A percentile compares a stretch with the other conserved stretches of the same genome.
Evolutionary conservation across 2,329 filamentous ascomycete species (phyloP).

Genomic region (Stemphylium vesicarium): DNA sequence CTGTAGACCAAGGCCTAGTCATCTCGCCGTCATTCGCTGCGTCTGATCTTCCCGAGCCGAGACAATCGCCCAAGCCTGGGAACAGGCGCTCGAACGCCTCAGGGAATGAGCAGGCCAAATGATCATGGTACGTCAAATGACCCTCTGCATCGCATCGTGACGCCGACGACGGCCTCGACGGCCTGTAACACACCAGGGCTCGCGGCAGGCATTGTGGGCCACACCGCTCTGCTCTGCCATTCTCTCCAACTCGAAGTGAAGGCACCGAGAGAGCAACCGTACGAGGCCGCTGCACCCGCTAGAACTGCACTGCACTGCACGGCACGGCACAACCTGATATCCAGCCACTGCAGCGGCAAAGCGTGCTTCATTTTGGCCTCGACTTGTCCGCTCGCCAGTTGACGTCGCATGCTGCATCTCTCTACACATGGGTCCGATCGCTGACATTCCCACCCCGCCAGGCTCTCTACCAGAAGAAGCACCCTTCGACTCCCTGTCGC

Average conservation of each 20-base stretch:
- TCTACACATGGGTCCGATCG: conserved; percentile 28
- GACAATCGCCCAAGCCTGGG: conserved; percentile 26
- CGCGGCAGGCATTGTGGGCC: conserved; percentile 5
- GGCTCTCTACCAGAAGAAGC: conserved; percentile 45
- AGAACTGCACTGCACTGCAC: neutral
- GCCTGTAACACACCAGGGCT: neutral
- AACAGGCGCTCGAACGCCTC: conserved; percentile 33
- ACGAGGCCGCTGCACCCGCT: neutral
- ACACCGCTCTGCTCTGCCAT: conserved; percentile 6
- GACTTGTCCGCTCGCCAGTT: neutral
- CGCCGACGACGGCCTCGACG: conserved; percentile 1
- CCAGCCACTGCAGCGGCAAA: neutral
- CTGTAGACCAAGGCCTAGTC: conserved; percentile 11
- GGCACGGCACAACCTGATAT: neutral
- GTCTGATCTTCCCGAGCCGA: conserved; percentile 19
- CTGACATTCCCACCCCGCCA: conserved; percentile 39
- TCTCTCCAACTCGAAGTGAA: conserved; percentile 1
- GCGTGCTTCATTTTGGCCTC: neutral
- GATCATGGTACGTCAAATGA: conserved; percentile 47
- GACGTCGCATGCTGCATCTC: neutral
- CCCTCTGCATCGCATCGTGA: neutral
- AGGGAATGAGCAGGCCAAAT: conserved; percentile 52
- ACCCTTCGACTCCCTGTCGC: conserved; percentile 29
- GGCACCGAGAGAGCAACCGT: conserved; percentile 4
- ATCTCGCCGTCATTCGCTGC: conserved; percentile 16